A percentile compares a stretch with the other conserved stretches of the same genome.
Evolutionary conservation across 495 filamentous ascomycete species (phyloP).

Genomic region (Parmelia sp.): DNA sequence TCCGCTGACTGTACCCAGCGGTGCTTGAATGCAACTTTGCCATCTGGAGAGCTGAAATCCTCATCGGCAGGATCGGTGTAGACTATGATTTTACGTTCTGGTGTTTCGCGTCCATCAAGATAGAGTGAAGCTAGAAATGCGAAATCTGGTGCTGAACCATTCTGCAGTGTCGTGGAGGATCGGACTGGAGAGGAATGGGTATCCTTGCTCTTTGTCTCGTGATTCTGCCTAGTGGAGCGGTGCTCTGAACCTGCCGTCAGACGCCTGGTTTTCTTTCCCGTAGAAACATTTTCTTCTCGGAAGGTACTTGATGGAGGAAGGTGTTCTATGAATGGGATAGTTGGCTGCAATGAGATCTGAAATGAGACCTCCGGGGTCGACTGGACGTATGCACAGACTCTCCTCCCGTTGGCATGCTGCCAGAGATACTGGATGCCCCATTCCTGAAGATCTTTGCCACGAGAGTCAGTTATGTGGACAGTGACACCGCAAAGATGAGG

Average conservation of each 20-base stretch:
- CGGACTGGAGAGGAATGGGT: background rate
- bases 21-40: slow-evolving; percentile 19
- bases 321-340: slow-evolving; percentile 19
- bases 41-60: slow-evolving; percentile 18
- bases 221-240: background rate
- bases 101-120: slow-evolving; percentile 27
- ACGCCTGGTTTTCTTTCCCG: background rate
- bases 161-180: background rate
- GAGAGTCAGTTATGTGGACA: slow-evolving; percentile 23
- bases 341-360: slow-evolving; percentile 21
- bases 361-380: slow-evolving; percentile 18
- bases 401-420: background rate
- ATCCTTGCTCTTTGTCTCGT: background rate
- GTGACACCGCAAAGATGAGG: slow-evolving; percentile 25
- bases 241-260: background rate
- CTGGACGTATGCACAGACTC: slow-evolving; percentile 29
- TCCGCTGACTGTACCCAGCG: slow-evolving; percentile 23
- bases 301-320: background rate
- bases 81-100: slow-evolving; percentile 27
- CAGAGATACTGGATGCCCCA: slow-evolving; percentile 26
- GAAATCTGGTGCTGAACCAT: slow-evolving; percentile 17
- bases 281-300: background rate
- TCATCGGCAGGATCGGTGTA: slow-evolving; percentile 24
- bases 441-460: slow-evolving; percentile 24
- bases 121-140: slow-evolving; percentile 28